Percentiles rank a stretch among this genome's conserved stretches.
Conservation (phyloP, 768 basidiomycete species). For the Mycena rosella region DNA sequence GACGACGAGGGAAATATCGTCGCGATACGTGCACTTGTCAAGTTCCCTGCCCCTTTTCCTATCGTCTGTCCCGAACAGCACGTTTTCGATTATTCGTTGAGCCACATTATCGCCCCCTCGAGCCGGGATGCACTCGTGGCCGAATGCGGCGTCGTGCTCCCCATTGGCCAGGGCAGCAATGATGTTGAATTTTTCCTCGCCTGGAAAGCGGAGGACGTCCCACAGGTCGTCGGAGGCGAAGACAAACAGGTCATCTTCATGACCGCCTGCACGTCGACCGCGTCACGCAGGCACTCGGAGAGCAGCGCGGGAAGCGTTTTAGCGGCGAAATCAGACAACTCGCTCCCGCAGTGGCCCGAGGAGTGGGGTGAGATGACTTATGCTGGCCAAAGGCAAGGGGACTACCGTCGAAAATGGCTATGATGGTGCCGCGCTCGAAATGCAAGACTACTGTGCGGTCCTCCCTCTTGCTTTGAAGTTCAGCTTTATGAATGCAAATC, state of each 20-base stretch:
- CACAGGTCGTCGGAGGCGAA: slow-evolving; percentile 25
- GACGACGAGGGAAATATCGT: slow-evolving; percentile 25
- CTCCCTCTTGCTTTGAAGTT: slow-evolving; percentile 19
- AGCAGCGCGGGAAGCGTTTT: too few species aligned
- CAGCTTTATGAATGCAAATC: slow-evolving; percentile 6
- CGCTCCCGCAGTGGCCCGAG: too few species aligned
- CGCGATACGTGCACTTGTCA: not conserved
- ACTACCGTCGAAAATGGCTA: slow-evolving; percentile 26
- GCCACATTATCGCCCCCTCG: slow-evolving; percentile 15
- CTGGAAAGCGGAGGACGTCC: not conserved
- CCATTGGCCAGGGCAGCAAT: not conserved
- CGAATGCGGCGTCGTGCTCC: not conserved
- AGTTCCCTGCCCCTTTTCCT: slow-evolving; percentile 5
- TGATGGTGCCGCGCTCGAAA: slow-evolving; percentile 20
- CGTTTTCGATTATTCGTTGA: slow-evolving; percentile 10
- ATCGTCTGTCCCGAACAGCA: slow-evolving; percentile 17
- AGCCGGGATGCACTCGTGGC: slow-evolving; percentile 18
- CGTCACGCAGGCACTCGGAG: too few species aligned
- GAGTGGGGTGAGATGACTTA: too few species aligned
- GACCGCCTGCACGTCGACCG: too few species aligned
- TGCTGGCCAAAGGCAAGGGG: too few species aligned
- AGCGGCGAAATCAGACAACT: too few species aligned
- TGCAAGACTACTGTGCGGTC: slow-evolving; percentile 16
- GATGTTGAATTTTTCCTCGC: not conserved
- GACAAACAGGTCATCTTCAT: slow-evolving; percentile 13